Base-by-base conservation (phyloP, 2,329 filamentous ascomycete genomes). In the Diaporthe vaccinii region DNA sequence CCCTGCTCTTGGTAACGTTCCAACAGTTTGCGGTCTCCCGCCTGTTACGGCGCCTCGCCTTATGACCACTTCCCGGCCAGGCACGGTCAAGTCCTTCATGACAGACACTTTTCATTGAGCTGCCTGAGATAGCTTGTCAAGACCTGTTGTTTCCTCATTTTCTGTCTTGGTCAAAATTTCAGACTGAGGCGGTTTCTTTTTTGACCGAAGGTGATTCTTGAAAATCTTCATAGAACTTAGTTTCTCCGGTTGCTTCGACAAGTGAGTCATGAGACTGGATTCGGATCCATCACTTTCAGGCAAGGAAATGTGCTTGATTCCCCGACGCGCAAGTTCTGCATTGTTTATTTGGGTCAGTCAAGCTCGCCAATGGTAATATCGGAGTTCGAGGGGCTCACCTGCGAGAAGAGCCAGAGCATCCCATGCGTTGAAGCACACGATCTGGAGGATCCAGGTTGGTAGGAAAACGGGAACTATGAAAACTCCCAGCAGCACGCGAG, bases 131-230 rank as follows among this genome's bases (percentile, higher is more conserved):
- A 9, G 2, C 4, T 39, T 39, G 5, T 39, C 39, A 9, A 14
- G 39, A 39, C 10, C 39, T 39, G 39, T 10, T 41, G 39, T 4
- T 31, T 31, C 4, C 31, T 4, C 14, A 15, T 14, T 4, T 14
- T 15, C 39, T 2, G 39, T 1, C 39, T 41, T 41, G 9, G 2
- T 41, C 39, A 22, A n/a, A 51, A 7, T 3, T 9, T 8, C 22
- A 41, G 39, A n/a, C 22, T 1, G 1, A 6, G 12, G 1, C 1
- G 9, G 1, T 28, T 4, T 28, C 51, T 10, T 4, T 31, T 7
- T 9, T 28, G n/a, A 9, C n/a, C 39, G 2, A 17, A 55, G n/a
- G 31, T 31, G 14, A 4, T 55, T 28, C 25, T 15, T 55, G 9
- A 15, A 15, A 3, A 6, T 28, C 5, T 28, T 55, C n/a, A 55